Evolutionary conservation across 2,329 filamentous ascomycete species (phyloP).

Genomic region (Gyromitra esculenta): DNA sequence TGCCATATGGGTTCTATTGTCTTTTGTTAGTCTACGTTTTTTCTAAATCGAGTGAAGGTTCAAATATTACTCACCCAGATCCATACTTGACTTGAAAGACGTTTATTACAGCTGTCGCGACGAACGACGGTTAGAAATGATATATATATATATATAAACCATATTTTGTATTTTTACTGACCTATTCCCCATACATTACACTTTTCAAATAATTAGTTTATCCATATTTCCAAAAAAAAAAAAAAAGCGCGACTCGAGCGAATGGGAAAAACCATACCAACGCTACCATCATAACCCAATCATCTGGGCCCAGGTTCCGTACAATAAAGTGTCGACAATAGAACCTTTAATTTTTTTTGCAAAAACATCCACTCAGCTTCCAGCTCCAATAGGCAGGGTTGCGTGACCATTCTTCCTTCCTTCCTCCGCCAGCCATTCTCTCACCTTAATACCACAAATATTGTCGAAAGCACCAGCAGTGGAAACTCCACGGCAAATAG

Average conservation of each 20-base stretch:
- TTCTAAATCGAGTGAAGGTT: neutral
- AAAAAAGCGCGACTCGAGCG: neutral
- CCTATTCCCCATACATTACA: conserved; percentile 40
- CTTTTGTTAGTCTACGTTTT: conserved; percentile 5
- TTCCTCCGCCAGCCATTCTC: conserved; percentile 28
- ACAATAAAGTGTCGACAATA: conserved; percentile 56
- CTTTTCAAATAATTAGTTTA: conserved; percentile 16
- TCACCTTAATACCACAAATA: conserved; percentile 56
- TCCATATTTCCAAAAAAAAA: neutral
- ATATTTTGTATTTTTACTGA: neutral
- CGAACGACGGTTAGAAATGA: neutral
- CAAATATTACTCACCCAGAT: conserved; percentile 36
- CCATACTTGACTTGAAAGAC: conserved; percentile 50
- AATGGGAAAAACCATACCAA: conserved; percentile 51
- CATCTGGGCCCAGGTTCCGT: conserved; percentile 58
- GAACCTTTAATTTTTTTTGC: conserved; percentile 49
- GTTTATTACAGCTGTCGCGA: conserved; percentile 29
- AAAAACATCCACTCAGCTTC: conserved; percentile 34
- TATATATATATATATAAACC: neutral
- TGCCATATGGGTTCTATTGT: conserved; percentile 46
- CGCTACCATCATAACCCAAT: conserved; percentile 60
- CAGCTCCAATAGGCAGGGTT: neutral
- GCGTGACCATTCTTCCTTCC: neutral
- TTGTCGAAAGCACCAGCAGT: conserved; percentile 55
- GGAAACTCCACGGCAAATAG: conserved; percentile 55